Percentiles rank a stretch among this genome's conserved stretches.
phyloP scores from a whole-genome alignment of 306 rosid genomes.

The Vicia faba region DNA sequence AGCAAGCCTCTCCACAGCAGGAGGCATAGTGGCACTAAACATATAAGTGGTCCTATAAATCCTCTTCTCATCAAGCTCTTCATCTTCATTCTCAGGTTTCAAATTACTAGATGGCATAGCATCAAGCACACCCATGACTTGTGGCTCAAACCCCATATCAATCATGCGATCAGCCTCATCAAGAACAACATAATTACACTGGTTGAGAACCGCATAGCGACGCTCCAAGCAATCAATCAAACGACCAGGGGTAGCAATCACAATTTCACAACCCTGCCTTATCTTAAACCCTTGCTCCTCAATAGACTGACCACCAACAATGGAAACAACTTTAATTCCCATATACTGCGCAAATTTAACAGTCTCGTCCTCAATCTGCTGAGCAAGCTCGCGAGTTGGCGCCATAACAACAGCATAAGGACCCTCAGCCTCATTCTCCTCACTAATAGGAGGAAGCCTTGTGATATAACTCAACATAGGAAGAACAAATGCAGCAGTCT shows the following conservation, averaged over 20 bases:
- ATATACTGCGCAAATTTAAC: constrained; percentile 76
- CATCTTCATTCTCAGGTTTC: constrained; percentile 88
- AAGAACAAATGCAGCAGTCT: constrained; percentile 92
- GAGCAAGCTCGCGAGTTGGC: constrained; percentile 92
- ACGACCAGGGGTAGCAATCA: constrained; percentile 92
- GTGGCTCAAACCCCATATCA: constrained; percentile 95
- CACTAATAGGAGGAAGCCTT: constrained; percentile 80
- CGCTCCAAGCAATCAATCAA: constrained; percentile 87
- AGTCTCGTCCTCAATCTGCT: constrained; percentile 93
- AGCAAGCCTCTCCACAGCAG: constrained; percentile 86
- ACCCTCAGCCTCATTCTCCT: constrained; percentile 91
- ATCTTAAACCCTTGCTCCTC: constrained; percentile 93
- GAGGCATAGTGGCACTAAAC: constrained; percentile 97
- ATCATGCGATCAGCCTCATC: constrained; percentile 98
- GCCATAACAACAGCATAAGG: constrained; percentile 97
- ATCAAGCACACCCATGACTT: constrained; percentile 84
- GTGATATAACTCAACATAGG: constrained; percentile 90
- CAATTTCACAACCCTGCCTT: constrained; percentile 89
- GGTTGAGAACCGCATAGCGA: constrained; percentile 82
- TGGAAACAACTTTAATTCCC: constrained; percentile 85
- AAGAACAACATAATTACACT: constrained; percentile 93
- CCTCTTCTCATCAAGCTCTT: constrained; percentile 86
- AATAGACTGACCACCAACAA: constrained; percentile 92
- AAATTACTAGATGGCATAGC: constrained; percentile 97
- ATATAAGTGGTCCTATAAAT: constrained; percentile 88